A percentile compares a stretch with the other conserved stretches of the same genome.
These are phyloP conservation scores for Stromatinia cepivora DNA, from an alignment of 2,329 filamentous ascomycete genomes.

Conservation along the genomic window DNA sequence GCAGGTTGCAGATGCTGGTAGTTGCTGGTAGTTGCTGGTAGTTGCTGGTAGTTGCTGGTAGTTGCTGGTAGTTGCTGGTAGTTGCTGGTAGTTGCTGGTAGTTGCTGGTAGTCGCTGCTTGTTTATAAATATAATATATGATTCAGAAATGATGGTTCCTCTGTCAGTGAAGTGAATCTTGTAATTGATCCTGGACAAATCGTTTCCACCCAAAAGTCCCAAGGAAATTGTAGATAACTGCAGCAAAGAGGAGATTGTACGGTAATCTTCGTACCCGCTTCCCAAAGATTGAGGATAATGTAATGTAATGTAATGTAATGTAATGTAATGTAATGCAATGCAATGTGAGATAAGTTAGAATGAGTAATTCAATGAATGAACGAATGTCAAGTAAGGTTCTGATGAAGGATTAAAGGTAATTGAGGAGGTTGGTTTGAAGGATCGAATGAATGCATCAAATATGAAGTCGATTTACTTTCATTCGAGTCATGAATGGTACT, in stretches of 20 bases:
- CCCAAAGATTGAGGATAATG: slow-evolving; percentile 7
- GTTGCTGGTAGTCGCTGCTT: background rate
- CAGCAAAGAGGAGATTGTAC: background rate
- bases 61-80: slow-evolving; percentile 10
- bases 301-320: background rate
- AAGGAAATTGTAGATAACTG: background rate
- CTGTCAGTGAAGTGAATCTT: background rate
- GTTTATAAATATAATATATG: background rate
- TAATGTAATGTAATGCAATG: background rate
- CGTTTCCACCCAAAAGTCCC: background rate
- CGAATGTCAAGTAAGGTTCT: too few species aligned
- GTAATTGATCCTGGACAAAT: background rate
- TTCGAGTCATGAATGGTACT: slow-evolving; percentile 4
- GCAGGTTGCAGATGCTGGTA: slow-evolving; percentile 19
- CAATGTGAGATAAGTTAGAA: background rate
- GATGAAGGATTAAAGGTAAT: slow-evolving; percentile 2
- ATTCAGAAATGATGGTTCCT: background rate
- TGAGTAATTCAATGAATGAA: background rate
- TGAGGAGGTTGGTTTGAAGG: slow-evolving; percentile 2
- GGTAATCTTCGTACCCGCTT: slow-evolving; percentile 3
- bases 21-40: background rate
- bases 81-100: background rate
- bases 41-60: background rate
- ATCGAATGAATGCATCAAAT: background rate
- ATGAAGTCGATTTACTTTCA: background rate